phyloP scores from a whole-genome alignment of 192 early-diverging fungal genomes.

The Rhizophagus sp. region DNA sequence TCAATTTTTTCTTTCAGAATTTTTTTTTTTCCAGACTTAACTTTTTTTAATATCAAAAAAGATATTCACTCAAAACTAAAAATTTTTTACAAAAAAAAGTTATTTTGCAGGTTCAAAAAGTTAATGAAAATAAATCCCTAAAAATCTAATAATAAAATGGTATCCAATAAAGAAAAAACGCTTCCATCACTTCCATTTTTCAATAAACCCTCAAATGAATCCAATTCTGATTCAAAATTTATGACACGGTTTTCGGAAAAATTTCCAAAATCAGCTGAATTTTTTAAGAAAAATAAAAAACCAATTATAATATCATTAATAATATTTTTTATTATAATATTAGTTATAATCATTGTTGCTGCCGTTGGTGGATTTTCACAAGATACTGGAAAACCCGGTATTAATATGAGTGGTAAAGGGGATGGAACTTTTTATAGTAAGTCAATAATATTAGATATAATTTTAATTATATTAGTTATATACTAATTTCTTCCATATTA shows the following conservation, averaged over 20 bases:
- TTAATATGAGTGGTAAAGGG: constrained; percentile 12
- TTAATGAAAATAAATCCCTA: not conserved
- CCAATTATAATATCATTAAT: not conserved
- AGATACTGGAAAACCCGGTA: not conserved
- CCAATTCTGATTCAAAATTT: not conserved
- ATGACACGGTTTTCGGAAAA: not conserved
- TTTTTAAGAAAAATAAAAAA: not conserved
- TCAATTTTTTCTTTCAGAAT: too few species aligned
- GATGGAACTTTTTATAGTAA: constrained; percentile 30
- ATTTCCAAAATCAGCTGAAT: not conserved
- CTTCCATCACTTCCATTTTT: not conserved
- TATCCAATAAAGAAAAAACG: not conserved
- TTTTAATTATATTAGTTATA: not conserved
- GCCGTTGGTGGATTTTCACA: constrained; percentile 8
- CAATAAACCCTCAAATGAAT: not conserved
- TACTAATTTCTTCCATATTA: not conserved
- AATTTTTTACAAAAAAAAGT: not conserved
- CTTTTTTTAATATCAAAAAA: too few species aligned
- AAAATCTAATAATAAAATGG: too few species aligned
- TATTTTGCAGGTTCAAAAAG: not conserved
- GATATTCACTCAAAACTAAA: too few species aligned
- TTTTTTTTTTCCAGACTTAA: too few species aligned
- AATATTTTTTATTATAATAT: constrained; percentile 14
- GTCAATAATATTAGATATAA: not conserved
- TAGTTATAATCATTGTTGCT: constrained; percentile 21